phyloP scores from a whole-genome alignment of 352 stramenopile species.

The Phytophthora pinifolia region DNA sequence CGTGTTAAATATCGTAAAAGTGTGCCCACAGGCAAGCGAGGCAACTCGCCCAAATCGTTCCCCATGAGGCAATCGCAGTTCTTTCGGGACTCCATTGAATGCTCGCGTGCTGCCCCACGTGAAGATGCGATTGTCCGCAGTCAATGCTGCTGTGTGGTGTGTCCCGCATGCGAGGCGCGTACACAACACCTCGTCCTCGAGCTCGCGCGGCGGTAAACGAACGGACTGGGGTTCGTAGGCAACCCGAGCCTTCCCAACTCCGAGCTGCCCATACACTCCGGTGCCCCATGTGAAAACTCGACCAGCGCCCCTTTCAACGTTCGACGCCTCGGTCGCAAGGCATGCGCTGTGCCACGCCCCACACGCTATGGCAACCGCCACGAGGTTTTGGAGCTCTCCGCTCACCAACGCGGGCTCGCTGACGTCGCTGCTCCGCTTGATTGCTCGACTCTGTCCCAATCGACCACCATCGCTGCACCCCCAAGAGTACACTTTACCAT shows the following conservation, averaged over 20 bases:
- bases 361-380: conserved; percentile 62
- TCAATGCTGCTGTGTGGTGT: conserved; percentile 66
- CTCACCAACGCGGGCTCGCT: conserved; percentile 36
- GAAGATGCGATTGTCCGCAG: conserved; percentile 52
- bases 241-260: conserved; percentile 42
- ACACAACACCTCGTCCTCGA: conserved; percentile 44
- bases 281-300: conserved; percentile 74
- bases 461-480: conserved; percentile 90
- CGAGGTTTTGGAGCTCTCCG: conserved; percentile 32
- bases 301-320: conserved; percentile 15
- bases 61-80: conserved; percentile 34
- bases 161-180: conserved; percentile 58
- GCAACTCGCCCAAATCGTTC: conserved; percentile 47
- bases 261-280: conserved; percentile 73
- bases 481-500: conserved; percentile 93
- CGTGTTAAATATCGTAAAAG: conserved; percentile 79
- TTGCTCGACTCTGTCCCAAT: conserved; percentile 36
- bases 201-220: conserved; percentile 21
- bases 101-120: conserved; percentile 63
- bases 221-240: conserved; percentile 46
- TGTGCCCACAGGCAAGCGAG: conserved; percentile 67
- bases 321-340: conserved; percentile 32
- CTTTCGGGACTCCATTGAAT: conserved; percentile 42
- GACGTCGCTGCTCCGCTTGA: conserved; percentile 23
- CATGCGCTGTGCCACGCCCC: conserved; percentile 76